Evolutionary conservation across 352 stramenopile species (phyloP), one percentile per base, ranked within the genome.

Genomic region (Pythium angustatum): DNA sequence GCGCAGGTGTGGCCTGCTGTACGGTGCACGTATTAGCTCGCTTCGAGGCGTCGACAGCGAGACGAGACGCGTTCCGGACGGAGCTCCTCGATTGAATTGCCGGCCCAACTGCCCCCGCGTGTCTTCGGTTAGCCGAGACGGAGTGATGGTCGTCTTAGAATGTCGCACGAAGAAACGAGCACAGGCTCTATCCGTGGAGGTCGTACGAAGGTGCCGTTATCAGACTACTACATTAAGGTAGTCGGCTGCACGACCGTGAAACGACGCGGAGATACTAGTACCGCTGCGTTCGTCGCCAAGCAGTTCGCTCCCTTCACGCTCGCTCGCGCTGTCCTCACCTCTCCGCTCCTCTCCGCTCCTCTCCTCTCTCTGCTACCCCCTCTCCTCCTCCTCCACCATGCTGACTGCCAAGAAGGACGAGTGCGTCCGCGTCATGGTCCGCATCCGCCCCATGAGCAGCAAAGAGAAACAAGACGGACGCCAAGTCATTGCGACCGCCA

Each of bases 381-480:
- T 1, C 49, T 30, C 17, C 12, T 38, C 38, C 19, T 28, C 43
- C 24, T 30, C 43, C 19, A 49, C 50, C n/a, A 57, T 71, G 26
- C 15, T 67, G 36, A 36, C 54, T 27, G 58, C 77, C 58, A 92
- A 92, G 71, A 83, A 77, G 50, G 85, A 93, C 69, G 96, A 99
- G 65, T 97, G 90, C 58, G 96, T 99, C 17, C 96, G 96, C 54
- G 96, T 99, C 21, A 96, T 99, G 68, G 96, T 99, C 52, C 90
- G 96, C 60, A 96, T 98, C 66, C 93, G 97, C 7, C 97, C 97
- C 28, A 91, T 98, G 66, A 98, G 87, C 76, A 86, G 72, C 48
- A 98, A 97, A 66, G 96, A 99, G 73, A 88, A 91, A 61, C 91
- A 98, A 70, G 93, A 98, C 66, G 93, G 92, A 12, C 89, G 96